Evolutionary conservation across 805 yeast species (phyloP).

Genomic region (Barnettozyma sp.): DNA sequence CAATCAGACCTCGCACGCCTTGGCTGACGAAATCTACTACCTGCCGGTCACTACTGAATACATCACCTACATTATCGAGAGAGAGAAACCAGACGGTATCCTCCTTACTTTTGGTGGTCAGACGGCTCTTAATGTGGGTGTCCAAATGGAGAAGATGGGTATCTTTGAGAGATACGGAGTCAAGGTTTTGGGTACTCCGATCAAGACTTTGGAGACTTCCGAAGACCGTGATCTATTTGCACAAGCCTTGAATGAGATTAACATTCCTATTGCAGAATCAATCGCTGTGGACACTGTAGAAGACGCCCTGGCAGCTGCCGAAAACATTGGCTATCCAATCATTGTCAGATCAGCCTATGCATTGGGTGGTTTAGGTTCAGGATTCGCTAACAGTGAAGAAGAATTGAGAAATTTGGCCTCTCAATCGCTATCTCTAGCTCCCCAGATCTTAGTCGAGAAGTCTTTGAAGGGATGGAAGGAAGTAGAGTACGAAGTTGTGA

Average conservation of each 20-base stretch:
- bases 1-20: conserved; percentile 89
- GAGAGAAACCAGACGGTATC: conserved; percentile 95
- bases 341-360: conserved; percentile 98
- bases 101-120: conserved; percentile 97
- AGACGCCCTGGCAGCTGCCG: conserved; percentile 90
- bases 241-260: conserved; percentile 87
- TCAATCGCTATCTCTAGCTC: conserved; percentile 82
- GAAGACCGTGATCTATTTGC: conserved; percentile 98
- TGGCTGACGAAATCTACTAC: conserved; percentile 93
- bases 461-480: conserved; percentile 99
- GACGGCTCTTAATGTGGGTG: conserved; percentile 95
- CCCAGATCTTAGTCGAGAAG: conserved; percentile 93
- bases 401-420: conserved; percentile 86
- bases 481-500: conserved; percentile 96
- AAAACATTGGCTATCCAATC: conserved; percentile 83
- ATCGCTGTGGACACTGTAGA: conserved; percentile 92
- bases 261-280: conserved; percentile 95
- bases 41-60: conserved; percentile 97
- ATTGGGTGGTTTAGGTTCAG: conserved; percentile 95
- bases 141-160: conserved; percentile 90
- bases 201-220: conserved; percentile 88
- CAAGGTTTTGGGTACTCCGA: conserved; percentile 96
- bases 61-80: conserved; percentile 88
- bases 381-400: conserved; percentile 78
- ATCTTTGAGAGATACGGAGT: conserved; percentile 84